phyloP scores from a whole-genome alignment of 345 rosid genomes.

The Pistacia vera region DNA sequence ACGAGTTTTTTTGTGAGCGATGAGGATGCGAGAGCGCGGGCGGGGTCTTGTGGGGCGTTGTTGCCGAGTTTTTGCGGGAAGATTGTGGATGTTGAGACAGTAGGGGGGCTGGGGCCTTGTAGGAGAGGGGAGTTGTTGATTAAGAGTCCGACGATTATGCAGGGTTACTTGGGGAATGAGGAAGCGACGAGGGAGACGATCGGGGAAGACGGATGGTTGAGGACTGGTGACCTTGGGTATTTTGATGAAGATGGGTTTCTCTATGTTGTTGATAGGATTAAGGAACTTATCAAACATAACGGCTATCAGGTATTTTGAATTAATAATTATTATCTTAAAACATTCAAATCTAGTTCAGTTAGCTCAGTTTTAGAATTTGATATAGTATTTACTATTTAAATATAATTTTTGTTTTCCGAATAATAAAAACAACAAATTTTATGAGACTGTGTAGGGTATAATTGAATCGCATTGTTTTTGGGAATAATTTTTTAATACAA shows the following conservation, averaged over 20 bases:
- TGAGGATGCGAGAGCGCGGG: conserved; percentile 36
- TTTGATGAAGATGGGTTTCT: conserved; percentile 56
- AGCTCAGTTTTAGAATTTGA: too few species aligned
- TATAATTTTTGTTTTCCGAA: too few species aligned
- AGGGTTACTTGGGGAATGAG: conserved; percentile 48
- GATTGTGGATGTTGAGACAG: conserved; percentile 48
- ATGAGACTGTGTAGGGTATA: too few species aligned
- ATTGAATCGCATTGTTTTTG: too few species aligned
- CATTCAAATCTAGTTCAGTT: too few species aligned
- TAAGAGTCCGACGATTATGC: conserved; percentile 51
- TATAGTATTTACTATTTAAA: too few species aligned
- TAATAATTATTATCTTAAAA: background rate
- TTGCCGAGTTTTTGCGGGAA: conserved; percentile 45
- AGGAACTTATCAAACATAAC: conserved; percentile 76
- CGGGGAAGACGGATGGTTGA: conserved; percentile 57
- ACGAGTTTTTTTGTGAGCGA: conserved; percentile 26
- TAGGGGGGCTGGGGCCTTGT: conserved; percentile 36
- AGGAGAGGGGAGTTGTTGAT: conserved; percentile 57
- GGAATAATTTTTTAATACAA: too few species aligned
- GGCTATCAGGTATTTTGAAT: conserved; percentile 50
- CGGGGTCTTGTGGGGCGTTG: conserved; percentile 49
- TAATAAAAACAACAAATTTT: too few species aligned
- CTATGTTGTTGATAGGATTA: conserved; percentile 59
- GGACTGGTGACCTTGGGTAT: conserved; percentile 66
- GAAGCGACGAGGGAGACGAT: conserved; percentile 53